Evolutionary conservation across 148 eudicot genomes (phyloP).

Genomic region (Beta vulgaris): DNA sequence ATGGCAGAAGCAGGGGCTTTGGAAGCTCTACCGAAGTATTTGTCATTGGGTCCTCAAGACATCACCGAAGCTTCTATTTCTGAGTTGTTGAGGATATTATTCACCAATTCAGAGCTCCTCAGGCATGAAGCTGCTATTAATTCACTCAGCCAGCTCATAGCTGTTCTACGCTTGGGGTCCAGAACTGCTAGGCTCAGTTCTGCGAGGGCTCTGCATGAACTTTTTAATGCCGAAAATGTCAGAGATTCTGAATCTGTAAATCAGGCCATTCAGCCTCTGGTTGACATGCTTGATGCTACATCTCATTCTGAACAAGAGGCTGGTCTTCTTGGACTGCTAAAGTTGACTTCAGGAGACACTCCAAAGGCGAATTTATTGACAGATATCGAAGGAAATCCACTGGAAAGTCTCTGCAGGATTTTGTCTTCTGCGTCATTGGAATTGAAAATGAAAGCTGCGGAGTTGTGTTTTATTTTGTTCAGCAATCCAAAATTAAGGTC

Average conservation of each 20-base stretch:
- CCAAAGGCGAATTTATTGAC: constrained; percentile 45
- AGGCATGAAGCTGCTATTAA: constrained; percentile 58
- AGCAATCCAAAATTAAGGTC: constrained; percentile 51
- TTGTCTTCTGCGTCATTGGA: constrained; percentile 48
- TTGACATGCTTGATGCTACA: constrained; percentile 60
- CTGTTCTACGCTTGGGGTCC: constrained; percentile 76
- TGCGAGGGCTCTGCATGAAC: constrained; percentile 65
- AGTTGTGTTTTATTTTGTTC: constrained; percentile 61
- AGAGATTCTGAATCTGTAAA: constrained; percentile 60
- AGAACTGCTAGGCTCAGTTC: constrained; percentile 70
- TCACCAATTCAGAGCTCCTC: constrained; percentile 55
- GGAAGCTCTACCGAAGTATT: constrained; percentile 73
- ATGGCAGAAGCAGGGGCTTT: constrained; percentile 90
- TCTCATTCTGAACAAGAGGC: constrained; percentile 56
- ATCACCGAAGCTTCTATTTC: constrained; percentile 54
- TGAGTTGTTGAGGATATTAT: constrained; percentile 66
- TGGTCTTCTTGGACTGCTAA: constrained; percentile 59
- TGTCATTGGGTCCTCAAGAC: constrained; percentile 82
- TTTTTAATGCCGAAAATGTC: constrained; percentile 56
- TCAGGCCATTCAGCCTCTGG: constrained; percentile 71
- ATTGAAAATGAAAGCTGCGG: constrained; percentile 58
- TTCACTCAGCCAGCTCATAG: constrained; percentile 67
- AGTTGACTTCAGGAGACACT: constrained; percentile 47
- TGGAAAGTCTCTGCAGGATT: constrained; percentile 50
- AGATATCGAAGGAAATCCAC: constrained; percentile 53